Conservation (phyloP, 2,329 filamentous ascomycete genomes). For the Aspergillus sclerotialis region DNA sequence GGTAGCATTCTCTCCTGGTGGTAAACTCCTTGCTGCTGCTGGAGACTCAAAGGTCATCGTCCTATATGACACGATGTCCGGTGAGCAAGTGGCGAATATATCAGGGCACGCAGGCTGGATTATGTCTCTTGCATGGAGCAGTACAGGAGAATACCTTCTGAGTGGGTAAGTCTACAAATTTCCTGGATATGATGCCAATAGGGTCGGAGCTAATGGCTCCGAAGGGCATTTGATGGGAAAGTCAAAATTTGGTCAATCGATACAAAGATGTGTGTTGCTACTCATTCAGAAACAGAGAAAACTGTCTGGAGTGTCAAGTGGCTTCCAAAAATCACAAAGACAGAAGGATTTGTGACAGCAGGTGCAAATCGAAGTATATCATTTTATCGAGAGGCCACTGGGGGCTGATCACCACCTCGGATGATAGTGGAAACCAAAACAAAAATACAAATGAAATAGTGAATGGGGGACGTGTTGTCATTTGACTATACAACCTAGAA, state of each 20-base stretch:
- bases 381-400: slow-evolving; percentile 80
- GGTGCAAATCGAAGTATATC: slow-evolving; percentile 69
- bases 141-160: slow-evolving; percentile 83
- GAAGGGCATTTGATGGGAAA: slow-evolving; percentile 77
- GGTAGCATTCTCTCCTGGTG: slow-evolving; percentile 80
- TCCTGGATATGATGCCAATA: background rate
- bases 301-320: slow-evolving; percentile 77
- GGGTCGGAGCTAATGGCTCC: slow-evolving; percentile 6
- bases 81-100: slow-evolving; percentile 85
- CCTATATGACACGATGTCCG: slow-evolving; percentile 84
- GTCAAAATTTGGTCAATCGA: slow-evolving; percentile 95
- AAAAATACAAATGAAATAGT: slow-evolving; percentile 1
- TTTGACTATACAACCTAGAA: no score
- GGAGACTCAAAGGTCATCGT: slow-evolving; percentile 85
- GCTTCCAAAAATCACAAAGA: slow-evolving; percentile 61
- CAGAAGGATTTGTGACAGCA: slow-evolving; percentile 68
- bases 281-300: slow-evolving; percentile 84
- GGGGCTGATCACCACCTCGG: slow-evolving; percentile 39
- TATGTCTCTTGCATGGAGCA: slow-evolving; percentile 84
- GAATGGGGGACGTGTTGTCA: no score
- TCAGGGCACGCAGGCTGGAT: slow-evolving; percentile 79
- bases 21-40: slow-evolving; percentile 76
- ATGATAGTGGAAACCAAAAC: background rate
- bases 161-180: slow-evolving; percentile 55
- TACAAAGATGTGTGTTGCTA: slow-evolving; percentile 75